These are phyloP conservation scores for Kurtzmaniella quercitrusa DNA, from an alignment of 1,139 yeast species.

Conservation along the genomic window DNA sequence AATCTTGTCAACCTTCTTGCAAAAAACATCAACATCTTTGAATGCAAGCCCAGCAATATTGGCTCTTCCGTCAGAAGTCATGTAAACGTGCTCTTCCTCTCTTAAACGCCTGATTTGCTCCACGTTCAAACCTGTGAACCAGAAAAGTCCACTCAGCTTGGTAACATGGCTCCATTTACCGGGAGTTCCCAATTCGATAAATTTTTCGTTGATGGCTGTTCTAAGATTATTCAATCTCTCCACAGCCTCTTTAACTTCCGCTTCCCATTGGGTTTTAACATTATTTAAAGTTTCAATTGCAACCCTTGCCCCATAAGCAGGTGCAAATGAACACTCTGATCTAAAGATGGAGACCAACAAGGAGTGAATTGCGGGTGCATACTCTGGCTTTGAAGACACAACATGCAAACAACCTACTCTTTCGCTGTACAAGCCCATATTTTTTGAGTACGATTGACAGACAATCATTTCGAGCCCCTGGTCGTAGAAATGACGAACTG, in stretches of 20 bases:
- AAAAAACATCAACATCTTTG: constrained; percentile 32
- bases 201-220: constrained; percentile 21
- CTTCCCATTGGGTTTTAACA: constrained; percentile 30
- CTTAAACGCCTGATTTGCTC: constrained; percentile 29
- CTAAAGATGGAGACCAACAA: constrained; percentile 31
- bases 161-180: constrained; percentile 40
- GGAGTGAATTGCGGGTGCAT: constrained; percentile 17
- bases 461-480: constrained; percentile 26
- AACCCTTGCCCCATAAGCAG: constrained; percentile 44
- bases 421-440: constrained; percentile 45
- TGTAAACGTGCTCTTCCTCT: constrained; percentile 34
- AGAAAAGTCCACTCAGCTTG: constrained; percentile 39
- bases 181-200: constrained; percentile 34
- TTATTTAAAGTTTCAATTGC: constrained; percentile 26
- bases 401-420: constrained; percentile 42
- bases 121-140: constrained; percentile 38
- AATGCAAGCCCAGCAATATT: constrained; percentile 43
- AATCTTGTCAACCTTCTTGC: constrained; percentile 33
- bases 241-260: constrained; percentile 28
- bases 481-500: constrained; percentile 22
- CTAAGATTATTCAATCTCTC: constrained; percentile 29
- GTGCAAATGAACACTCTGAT: constrained; percentile 41
- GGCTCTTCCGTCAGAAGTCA: constrained; percentile 36
- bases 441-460: constrained; percentile 44
- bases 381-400: constrained; percentile 22